Percentiles rank a stretch among this genome's conserved stretches.
Conservation (phyloP, 1,139 yeast genomes). For the Taphrina pruni region DNA sequence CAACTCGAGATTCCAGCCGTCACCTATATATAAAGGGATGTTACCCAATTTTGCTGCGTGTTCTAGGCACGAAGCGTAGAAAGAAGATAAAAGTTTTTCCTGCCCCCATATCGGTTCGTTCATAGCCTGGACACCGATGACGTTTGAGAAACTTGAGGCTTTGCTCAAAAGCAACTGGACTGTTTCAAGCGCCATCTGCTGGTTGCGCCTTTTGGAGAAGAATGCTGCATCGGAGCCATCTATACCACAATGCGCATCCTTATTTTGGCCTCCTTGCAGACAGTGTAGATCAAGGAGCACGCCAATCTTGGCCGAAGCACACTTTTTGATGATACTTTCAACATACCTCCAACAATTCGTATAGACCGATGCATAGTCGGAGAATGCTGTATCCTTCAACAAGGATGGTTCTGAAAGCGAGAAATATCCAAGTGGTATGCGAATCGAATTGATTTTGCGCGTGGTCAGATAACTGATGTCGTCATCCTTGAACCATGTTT, state of each 20-base stretch:
- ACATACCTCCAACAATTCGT: constrained; percentile 70
- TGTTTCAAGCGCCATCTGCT: constrained; percentile 58
- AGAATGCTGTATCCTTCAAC: constrained; percentile 68
- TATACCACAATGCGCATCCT: constrained; percentile 82
- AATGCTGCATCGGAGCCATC: constrained; percentile 63
- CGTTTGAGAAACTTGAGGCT: constrained; percentile 63
- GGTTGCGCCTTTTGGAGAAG: constrained; percentile 59
- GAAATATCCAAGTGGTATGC: constrained; percentile 95
- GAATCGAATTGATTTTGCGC: constrained; percentile 72
- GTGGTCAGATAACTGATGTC: constrained; percentile 81
- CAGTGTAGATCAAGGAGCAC: constrained; percentile 87
- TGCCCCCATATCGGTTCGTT: constrained; percentile 78
- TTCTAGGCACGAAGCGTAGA: constrained; percentile 70
- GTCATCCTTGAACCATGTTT: constrained; percentile 62
- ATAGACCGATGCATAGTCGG: constrained; percentile 62
- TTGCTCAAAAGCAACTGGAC: constrained; percentile 69
- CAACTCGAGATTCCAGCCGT: constrained; percentile 89
- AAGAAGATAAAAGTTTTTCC: constrained; percentile 56
- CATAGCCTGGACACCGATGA: constrained; percentile 80
- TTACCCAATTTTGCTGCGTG: constrained; percentile 64
- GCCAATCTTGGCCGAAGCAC: constrained; percentile 65
- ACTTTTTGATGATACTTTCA: constrained; percentile 62
- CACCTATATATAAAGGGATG: constrained; percentile 81
- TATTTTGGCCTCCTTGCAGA: constrained; percentile 90
- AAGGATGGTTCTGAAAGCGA: constrained; percentile 64